Conservation (phyloP, 1,284 basidiomycete species). For the Melampsora larici-populina region DNA sequence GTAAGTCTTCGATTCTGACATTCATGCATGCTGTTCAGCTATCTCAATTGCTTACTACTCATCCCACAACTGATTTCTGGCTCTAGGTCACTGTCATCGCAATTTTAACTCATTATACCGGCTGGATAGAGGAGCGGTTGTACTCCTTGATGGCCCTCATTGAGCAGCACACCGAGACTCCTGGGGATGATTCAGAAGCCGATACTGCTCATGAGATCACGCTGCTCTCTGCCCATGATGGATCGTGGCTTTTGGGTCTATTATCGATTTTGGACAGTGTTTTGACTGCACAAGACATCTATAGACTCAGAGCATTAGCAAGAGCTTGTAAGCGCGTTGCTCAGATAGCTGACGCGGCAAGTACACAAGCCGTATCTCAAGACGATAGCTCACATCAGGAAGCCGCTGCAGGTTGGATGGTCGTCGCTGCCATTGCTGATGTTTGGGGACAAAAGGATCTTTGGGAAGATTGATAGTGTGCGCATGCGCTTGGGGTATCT, state of each 20-base stretch:
- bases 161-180: not conserved
- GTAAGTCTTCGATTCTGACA: not conserved
- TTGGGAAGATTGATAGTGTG: constrained; percentile 15
- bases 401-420: constrained; percentile 22
- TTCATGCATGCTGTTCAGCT: not conserved
- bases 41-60: no score
- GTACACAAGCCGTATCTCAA: not conserved
- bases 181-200: not conserved
- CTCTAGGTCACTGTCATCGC: constrained; percentile 17
- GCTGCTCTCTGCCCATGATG: constrained; percentile 20
- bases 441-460: constrained; percentile 39
- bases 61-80: no score
- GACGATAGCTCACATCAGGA: not conserved
- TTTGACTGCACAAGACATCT: constrained; percentile 23
- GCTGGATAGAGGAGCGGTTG: constrained; percentile 28
- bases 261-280: constrained; percentile 11
- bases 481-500: no score
- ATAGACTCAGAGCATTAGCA: constrained; percentile 22
- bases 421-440: constrained; percentile 19
- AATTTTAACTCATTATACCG: constrained; percentile 15
- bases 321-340: constrained; percentile 27
- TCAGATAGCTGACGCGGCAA: not conserved
- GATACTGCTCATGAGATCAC: constrained; percentile 7
- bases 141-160: not conserved
- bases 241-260: constrained; percentile 23